Evolutionary conservation across 768 basidiomycete species (phyloP).

Genomic region (Hydnomerulius pinastri): DNA sequence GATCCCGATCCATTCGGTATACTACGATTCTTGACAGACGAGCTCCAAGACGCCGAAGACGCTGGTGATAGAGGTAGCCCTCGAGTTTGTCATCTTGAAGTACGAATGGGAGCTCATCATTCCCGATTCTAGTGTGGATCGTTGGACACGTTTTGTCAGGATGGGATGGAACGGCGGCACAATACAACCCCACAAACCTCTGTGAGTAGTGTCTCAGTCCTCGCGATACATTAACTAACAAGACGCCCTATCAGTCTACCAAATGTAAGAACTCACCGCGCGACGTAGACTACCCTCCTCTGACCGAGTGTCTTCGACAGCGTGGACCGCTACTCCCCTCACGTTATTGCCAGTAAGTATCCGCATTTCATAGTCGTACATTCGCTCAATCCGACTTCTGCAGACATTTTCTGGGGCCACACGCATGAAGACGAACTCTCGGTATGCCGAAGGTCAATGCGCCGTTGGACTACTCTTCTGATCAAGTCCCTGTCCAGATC

Average conservation of each 20-base stretch:
- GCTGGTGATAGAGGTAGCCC: constrained; percentile 42
- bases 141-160: constrained; percentile 51
- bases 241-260: constrained; percentile 40
- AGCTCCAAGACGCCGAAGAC: constrained; percentile 55
- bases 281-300: no score
- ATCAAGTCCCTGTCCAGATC: constrained; percentile 55
- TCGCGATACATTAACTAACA: background rate
- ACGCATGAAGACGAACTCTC: constrained; percentile 71
- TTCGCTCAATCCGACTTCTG: no score
- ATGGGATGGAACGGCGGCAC: constrained; percentile 44
- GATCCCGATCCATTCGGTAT: constrained; percentile 49
- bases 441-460: constrained; percentile 31
- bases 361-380: background rate
- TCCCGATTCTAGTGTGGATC: constrained; percentile 47
- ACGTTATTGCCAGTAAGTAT: constrained; percentile 45
- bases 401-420: constrained; percentile 75
- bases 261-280: constrained; percentile 36
- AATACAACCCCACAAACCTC: constrained; percentile 45
- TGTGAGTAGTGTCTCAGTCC: constrained; percentile 33
- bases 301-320: no score
- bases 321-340: constrained; percentile 49
- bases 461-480: background rate
- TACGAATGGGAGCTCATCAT: background rate
- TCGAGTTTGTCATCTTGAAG: no score
- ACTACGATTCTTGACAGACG: constrained; percentile 51